Evolutionary conservation across 352 stramenopile species (phyloP).

Genomic region (Elongisporangium undulatum): DNA sequence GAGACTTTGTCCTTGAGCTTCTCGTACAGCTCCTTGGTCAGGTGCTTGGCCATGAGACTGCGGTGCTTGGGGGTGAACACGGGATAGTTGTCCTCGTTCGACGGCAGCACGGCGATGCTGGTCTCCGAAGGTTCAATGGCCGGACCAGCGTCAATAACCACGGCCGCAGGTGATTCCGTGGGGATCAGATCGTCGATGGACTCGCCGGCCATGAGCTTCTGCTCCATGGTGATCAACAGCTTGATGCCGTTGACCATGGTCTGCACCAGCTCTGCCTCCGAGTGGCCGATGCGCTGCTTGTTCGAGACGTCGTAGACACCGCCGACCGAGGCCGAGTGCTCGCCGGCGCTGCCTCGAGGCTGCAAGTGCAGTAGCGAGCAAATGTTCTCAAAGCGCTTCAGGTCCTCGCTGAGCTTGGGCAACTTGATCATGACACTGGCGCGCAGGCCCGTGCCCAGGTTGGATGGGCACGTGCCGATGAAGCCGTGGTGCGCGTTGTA

Average conservation of each 20-base stretch:
- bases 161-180: slow-evolving; percentile 35
- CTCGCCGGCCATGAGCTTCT: slow-evolving; percentile 70
- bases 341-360: slow-evolving; percentile 69
- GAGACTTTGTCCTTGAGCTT: slow-evolving; percentile 72
- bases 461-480: slow-evolving; percentile 86
- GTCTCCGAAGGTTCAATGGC: slow-evolving; percentile 29
- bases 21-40: slow-evolving; percentile 78
- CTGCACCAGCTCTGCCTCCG: slow-evolving; percentile 86
- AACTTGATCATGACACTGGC: slow-evolving; percentile 89
- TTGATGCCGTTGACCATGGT: slow-evolving; percentile 88
- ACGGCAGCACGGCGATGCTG: slow-evolving; percentile 53
- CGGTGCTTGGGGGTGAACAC: slow-evolving; percentile 81
- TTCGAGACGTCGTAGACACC: slow-evolving; percentile 88
- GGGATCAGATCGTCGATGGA: slow-evolving; percentile 68
- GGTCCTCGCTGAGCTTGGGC: slow-evolving; percentile 78
- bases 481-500: slow-evolving; percentile 79
- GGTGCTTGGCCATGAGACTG: slow-evolving; percentile 83
- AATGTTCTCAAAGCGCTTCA: slow-evolving; percentile 76
- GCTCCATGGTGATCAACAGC: slow-evolving; percentile 85
- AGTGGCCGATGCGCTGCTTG: slow-evolving; percentile 86
- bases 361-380: slow-evolving; percentile 78
- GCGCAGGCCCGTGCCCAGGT: slow-evolving; percentile 86
- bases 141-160: slow-evolving; percentile 60
- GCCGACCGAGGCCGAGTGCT: slow-evolving; percentile 86
- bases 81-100: slow-evolving; percentile 68